phyloP scores from a whole-genome alignment of 1,284 basidiomycete genomes.

The Tilletia indica region DNA sequence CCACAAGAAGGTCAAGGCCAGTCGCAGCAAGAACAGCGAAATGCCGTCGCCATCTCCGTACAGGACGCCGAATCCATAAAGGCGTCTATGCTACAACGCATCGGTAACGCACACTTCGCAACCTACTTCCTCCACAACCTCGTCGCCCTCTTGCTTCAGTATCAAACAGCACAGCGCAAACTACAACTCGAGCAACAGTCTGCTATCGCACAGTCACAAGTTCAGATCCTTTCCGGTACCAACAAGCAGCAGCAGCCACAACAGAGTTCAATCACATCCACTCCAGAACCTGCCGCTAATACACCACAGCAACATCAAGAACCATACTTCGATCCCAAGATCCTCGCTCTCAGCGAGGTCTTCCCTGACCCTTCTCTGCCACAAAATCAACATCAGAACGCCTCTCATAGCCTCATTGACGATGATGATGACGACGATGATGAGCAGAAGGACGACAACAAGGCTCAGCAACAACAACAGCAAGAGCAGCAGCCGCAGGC shows the following conservation, averaged over 20 bases:
- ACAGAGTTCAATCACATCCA: not conserved
- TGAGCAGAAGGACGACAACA: not conserved
- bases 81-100: conserved; percentile 3
- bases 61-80: conserved; percentile 5
- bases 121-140: conserved; percentile 18
- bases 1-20: no score
- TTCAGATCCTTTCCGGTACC: not conserved
- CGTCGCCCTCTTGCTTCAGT: conserved; percentile 15
- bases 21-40: no score
- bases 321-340: conserved; percentile 14
- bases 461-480: not conserved
- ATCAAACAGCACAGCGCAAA: conserved; percentile 6
- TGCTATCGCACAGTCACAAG: not conserved
- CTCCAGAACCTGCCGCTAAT: not conserved
- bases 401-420: not conserved
- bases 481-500: not conserved
- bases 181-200: not conserved
- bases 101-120: conserved; percentile 15
- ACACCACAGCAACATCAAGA: not conserved
- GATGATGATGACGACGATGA: conserved; percentile 13
- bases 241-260: not conserved
- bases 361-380: not conserved
- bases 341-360: conserved; percentile 16
- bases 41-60: not conserved
- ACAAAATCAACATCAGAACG: not conserved